Evolutionary conservation across 140 eudicot species (phyloP).

Genomic region (Cichorium intybus): DNA sequence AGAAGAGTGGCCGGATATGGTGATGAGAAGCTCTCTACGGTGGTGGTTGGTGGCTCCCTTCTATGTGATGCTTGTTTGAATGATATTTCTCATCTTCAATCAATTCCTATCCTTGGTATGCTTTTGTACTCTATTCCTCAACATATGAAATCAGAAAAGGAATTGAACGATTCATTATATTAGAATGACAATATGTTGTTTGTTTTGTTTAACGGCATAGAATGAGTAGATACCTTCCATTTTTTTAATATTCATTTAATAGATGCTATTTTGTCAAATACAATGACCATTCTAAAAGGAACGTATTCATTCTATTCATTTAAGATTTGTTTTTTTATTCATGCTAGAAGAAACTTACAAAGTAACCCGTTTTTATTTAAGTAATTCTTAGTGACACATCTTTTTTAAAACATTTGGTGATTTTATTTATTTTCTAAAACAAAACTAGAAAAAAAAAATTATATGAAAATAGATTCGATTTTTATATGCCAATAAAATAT

Average conservation of each 20-base stretch:
- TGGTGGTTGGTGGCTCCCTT: conserved; percentile 51
- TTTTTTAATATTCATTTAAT: not conserved
- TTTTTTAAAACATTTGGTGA: too few relatives aligned
- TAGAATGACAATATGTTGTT: too few relatives aligned
- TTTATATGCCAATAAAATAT: too few relatives aligned
- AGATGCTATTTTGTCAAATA: not conserved
- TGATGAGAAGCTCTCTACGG: conserved; percentile 87
- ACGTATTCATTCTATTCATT: not conserved
- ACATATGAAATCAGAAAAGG: too few relatives aligned
- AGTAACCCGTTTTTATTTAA: not conserved
- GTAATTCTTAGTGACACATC: not conserved
- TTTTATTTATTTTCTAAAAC: too few relatives aligned
- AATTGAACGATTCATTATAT: too few relatives aligned
- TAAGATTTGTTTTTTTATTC: too few relatives aligned
- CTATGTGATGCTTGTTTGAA: conserved; percentile 39
- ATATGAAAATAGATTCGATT: not conserved
- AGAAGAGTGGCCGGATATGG: conserved; percentile 76
- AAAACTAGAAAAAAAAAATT: not conserved
- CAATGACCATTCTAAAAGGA: not conserved
- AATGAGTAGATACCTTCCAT: not conserved
- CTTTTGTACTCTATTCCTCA: not conserved
- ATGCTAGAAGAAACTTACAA: too few relatives aligned
- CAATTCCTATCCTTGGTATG: conserved; percentile 31
- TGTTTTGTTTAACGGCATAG: too few relatives aligned
- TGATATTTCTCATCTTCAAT: conserved; percentile 22